Percentiles rank a stretch among this genome's conserved stretches.
phyloP scores from a whole-genome alignment of 2,329 filamentous ascomycete species.

The Aureobasidium zeae region DNA sequence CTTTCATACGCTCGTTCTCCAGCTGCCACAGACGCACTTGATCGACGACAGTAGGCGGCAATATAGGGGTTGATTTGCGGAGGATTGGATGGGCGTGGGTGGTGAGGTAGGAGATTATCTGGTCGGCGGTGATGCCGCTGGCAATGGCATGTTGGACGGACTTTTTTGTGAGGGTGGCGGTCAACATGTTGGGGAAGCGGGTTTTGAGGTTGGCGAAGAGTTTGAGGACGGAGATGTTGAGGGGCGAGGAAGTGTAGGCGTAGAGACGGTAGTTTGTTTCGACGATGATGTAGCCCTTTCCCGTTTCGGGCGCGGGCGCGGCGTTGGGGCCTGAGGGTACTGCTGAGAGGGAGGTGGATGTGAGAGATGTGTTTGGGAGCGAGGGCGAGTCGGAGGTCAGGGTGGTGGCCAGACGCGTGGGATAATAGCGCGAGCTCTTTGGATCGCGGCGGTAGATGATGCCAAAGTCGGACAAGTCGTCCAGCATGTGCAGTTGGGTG shows the following conservation, averaged over 20 bases:
- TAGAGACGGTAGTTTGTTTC: constrained; percentile 98
- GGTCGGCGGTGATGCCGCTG: constrained; percentile 85
- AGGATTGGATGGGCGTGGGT: constrained; percentile 94
- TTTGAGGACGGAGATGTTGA: constrained; percentile 88
- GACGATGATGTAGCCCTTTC: constrained; percentile 80
- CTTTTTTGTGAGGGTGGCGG: constrained; percentile 78
- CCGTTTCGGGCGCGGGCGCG: constrained; percentile 30
- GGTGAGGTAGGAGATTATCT: constrained; percentile 87
- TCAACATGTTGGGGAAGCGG: constrained; percentile 89
- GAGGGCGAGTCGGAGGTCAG: constrained; percentile 69
- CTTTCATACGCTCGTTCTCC: constrained; percentile 88
- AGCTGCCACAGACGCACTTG: constrained; percentile 97
- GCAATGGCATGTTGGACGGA: constrained; percentile 81
- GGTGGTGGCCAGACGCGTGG: constrained; percentile 87
- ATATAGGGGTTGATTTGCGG: constrained; percentile 63
- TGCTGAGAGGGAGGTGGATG: constrained; percentile 42
- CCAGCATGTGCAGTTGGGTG: constrained; percentile 79
- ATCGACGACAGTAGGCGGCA: constrained; percentile 93
- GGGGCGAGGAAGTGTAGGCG: constrained; percentile 86
- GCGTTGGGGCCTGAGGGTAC: constrained; percentile 21
- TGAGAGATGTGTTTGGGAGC: constrained; percentile 60
- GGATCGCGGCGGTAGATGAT: constrained; percentile 61
- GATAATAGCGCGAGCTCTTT: constrained; percentile 57
- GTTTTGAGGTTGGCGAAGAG: constrained; percentile 83
- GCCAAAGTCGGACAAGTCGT: constrained; percentile 82